These are phyloP conservation scores for Rhodotorula mucilaginosa DNA, from an alignment of 1,284 basidiomycete species.

Conservation along the genomic window DNA sequence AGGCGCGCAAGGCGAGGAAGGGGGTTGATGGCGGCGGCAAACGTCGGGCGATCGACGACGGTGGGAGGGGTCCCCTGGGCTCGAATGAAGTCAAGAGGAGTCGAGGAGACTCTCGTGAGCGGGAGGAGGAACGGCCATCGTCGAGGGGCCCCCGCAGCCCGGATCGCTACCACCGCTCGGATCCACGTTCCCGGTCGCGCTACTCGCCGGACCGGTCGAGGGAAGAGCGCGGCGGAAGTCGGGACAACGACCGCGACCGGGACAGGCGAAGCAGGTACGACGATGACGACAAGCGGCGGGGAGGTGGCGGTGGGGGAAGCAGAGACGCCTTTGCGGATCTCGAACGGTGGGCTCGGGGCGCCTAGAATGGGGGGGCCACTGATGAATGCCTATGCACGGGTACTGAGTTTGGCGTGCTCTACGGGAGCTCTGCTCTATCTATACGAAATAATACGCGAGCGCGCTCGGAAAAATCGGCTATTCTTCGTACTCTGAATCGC, in stretches of 20 bases:
- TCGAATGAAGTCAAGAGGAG: background rate
- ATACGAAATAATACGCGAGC: no score
- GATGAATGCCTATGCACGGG: no score
- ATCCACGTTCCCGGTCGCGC: constrained; percentile 28
- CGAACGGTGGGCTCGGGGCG: constrained; percentile 22
- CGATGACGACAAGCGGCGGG: constrained; percentile 14
- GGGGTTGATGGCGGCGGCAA: constrained; percentile 8
- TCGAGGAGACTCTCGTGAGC: background rate
- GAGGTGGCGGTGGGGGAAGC: background rate
- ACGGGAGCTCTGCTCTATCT: no score
- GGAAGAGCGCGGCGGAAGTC: background rate
- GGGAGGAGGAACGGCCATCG: constrained; percentile 5
- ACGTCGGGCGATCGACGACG: constrained; percentile 5
- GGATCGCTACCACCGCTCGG: background rate
- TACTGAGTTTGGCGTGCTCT: no score
- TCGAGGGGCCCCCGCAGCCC: background rate
- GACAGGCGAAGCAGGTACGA: background rate
- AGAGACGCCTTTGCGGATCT: constrained; percentile 30
- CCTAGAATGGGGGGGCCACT: no score
- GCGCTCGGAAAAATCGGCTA: no score
- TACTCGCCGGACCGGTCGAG: background rate
- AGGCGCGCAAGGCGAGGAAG: constrained; percentile 44
- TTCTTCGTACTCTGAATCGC: background rate
- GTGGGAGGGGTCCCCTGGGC: background rate
- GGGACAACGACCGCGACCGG: background rate